Percentiles rank a stretch among this genome's conserved stretches.
These are phyloP conservation scores for Aspergillus costaricaensis DNA, from an alignment of 2,329 filamentous ascomycete genomes.

Conservation along the genomic window DNA sequence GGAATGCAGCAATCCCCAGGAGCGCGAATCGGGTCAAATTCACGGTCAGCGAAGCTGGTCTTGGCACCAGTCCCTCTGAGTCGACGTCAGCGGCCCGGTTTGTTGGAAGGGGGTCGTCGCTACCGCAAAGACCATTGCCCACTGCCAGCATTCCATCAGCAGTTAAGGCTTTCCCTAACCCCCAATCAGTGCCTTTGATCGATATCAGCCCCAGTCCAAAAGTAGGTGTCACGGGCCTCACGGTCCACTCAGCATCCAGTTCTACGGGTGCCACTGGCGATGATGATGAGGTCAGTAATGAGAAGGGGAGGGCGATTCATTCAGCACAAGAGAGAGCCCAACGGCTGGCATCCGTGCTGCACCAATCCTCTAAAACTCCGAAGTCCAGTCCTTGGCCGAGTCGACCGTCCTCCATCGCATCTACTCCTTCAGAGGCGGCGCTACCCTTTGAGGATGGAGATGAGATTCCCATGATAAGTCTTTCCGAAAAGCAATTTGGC, in stretches of 20 bases:
- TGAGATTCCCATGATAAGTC: constrained; percentile 38
- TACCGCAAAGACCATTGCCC: constrained; percentile 36
- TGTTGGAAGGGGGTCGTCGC: constrained; percentile 32
- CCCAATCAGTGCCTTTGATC: constrained; percentile 27
- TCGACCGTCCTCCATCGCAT: constrained; percentile 32
- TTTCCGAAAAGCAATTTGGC: constrained; percentile 36
- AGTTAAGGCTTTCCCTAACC: constrained; percentile 27
- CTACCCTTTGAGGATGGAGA: constrained; percentile 34
- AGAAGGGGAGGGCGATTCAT: constrained; percentile 39
- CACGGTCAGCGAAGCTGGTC: constrained; percentile 29
- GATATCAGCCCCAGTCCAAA: constrained; percentile 31
- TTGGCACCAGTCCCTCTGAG: constrained; percentile 20
- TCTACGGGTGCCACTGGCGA: constrained; percentile 20
- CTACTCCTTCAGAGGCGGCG: constrained; percentile 31
- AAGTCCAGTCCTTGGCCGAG: constrained; percentile 31
- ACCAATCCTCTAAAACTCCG: constrained; percentile 33
- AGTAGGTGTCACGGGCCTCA: constrained; percentile 31
- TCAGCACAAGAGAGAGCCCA: constrained; percentile 39
- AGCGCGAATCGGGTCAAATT: constrained; percentile 39
- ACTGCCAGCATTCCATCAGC: constrained; percentile 40
- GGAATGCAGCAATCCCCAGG: constrained; percentile 43
- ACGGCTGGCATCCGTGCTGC: constrained; percentile 37
- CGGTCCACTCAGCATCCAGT: constrained; percentile 29
- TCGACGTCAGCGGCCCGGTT: constrained; percentile 31
- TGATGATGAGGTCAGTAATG: constrained; percentile 35